Percentiles rank a stretch among this genome's conserved stretches.
Evolutionary conservation across 495 filamentous ascomycete species (phyloP).

Genomic region (Neurospora sp.): DNA sequence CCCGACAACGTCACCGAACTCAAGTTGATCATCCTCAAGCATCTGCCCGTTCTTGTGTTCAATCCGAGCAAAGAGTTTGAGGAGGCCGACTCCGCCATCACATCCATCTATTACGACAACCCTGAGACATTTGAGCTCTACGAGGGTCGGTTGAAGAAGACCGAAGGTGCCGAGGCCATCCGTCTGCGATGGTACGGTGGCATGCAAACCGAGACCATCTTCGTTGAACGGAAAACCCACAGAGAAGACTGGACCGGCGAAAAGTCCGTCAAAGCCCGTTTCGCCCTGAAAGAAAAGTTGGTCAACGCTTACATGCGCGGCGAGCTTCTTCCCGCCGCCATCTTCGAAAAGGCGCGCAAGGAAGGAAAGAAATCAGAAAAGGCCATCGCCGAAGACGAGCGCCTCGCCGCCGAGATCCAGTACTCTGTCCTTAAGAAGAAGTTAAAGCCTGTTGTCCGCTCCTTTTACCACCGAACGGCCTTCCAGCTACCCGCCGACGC

Average conservation of each 20-base stretch:
- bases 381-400: constrained; percentile 83
- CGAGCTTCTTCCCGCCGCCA: constrained; percentile 64
- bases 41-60: constrained; percentile 94
- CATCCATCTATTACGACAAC: constrained; percentile 98
- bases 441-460: constrained; percentile 76
- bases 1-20: constrained; percentile 97
- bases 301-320: constrained; percentile 83
- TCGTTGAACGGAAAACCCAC: constrained; percentile 96
- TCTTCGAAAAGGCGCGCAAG: constrained; percentile 91
- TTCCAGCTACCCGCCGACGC: constrained; percentile 97
- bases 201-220: constrained; percentile 89
- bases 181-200: constrained; percentile 95
- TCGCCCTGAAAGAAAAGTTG: constrained; percentile 91
- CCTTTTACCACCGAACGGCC: constrained; percentile 95
- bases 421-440: constrained; percentile 80
- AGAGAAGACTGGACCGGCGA: constrained; percentile 99
- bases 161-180: constrained; percentile 93
- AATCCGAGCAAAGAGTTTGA: constrained; percentile 97
- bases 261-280: constrained; percentile 96
- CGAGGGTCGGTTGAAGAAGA: constrained; percentile 88
- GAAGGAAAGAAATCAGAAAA: constrained; percentile 86
- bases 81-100: constrained; percentile 79
- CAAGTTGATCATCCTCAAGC: constrained; percentile 95
- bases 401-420: constrained; percentile 83
- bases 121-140: constrained; percentile 89